Conservation (phyloP, 331 rosid species). For the Rosa hybrid region DNA sequence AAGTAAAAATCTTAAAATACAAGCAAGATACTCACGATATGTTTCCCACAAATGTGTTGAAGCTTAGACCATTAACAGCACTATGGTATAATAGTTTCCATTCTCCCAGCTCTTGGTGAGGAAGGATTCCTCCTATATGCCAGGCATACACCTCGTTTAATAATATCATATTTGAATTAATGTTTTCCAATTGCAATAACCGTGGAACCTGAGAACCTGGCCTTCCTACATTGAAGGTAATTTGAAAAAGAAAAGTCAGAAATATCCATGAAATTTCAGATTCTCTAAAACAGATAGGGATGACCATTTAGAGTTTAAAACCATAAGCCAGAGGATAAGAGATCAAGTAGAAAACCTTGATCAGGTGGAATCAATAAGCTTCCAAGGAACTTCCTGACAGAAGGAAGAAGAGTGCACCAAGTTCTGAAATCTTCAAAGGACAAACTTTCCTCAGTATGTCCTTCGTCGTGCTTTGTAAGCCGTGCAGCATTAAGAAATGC, state of each 20-base stretch:
- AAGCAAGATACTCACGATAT: conserved; percentile 58
- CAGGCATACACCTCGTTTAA: conserved; percentile 80
- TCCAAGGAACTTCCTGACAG: conserved; percentile 84
- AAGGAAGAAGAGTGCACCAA: conserved; percentile 77
- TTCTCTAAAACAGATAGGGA: conserved; percentile 8
- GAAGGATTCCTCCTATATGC: conserved; percentile 91
- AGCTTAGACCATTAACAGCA: conserved; percentile 79
- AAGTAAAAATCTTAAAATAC: background rate
- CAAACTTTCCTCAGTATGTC: conserved; percentile 43
- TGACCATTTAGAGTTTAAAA: conserved; percentile 1
- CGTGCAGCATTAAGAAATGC: conserved; percentile 65
- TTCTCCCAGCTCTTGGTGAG: conserved; percentile 70
- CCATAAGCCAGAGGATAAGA: conserved; percentile 20
- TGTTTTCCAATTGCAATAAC: conserved; percentile 42
- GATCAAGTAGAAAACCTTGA: conserved; percentile 46
- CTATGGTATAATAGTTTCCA: conserved; percentile 95
- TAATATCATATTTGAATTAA: conserved; percentile 51
- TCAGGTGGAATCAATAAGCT: conserved; percentile 70
- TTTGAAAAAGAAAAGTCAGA: conserved; percentile 23
- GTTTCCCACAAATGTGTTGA: conserved; percentile 87
- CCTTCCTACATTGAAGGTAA: conserved; percentile 46
- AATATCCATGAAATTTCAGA: conserved; percentile 9
- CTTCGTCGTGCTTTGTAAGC: conserved; percentile 50
- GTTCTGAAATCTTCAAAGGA: conserved; percentile 77
- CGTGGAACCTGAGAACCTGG: conserved; percentile 73